A percentile compares a stretch with the other conserved stretches of the same genome.
phyloP scores from a whole-genome alignment of 208 protist species.

The Trichomonas vaginalis region DNA sequence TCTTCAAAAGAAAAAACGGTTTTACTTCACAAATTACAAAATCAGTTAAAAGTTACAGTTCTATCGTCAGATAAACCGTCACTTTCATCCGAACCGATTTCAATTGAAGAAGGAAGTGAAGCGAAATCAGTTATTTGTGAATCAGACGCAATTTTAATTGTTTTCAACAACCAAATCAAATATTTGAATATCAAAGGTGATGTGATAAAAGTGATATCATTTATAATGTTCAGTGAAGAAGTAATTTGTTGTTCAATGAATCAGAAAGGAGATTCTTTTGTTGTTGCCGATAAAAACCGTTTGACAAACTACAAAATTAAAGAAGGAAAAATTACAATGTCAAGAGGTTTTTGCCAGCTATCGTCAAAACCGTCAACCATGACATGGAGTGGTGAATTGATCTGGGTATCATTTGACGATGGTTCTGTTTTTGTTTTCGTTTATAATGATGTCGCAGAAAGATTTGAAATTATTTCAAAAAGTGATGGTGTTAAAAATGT shows the following conservation, averaged over 20 bases:
- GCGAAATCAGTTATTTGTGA: too few species aligned
- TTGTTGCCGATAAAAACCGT: not conserved
- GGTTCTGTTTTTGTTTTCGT: not conserved
- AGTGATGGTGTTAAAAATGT: not conserved
- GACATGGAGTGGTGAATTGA: not conserved
- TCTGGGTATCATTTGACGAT: not conserved
- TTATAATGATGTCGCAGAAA: not conserved
- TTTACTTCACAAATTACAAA: not conserved
- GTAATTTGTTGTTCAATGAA: not conserved
- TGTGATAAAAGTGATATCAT: too few species aligned
- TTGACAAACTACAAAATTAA: not conserved
- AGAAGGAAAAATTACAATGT: not conserved
- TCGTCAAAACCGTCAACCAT: not conserved
- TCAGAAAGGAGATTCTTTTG: not conserved
- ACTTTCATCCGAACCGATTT: too few species aligned
- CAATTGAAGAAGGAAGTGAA: too few species aligned
- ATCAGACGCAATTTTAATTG: too few species aligned
- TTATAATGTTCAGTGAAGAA: too few species aligned
- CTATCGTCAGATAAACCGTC: too few species aligned
- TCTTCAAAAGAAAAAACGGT: not conserved
- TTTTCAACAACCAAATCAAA: too few species aligned
- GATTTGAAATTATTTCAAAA: not conserved
- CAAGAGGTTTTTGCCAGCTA: not conserved
- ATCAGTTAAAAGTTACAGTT: not conserved
- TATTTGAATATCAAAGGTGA: too few species aligned